Evolutionary conservation across 306 rosid genomes (phyloP).

Genomic region (Hippophae rhamnoides): DNA sequence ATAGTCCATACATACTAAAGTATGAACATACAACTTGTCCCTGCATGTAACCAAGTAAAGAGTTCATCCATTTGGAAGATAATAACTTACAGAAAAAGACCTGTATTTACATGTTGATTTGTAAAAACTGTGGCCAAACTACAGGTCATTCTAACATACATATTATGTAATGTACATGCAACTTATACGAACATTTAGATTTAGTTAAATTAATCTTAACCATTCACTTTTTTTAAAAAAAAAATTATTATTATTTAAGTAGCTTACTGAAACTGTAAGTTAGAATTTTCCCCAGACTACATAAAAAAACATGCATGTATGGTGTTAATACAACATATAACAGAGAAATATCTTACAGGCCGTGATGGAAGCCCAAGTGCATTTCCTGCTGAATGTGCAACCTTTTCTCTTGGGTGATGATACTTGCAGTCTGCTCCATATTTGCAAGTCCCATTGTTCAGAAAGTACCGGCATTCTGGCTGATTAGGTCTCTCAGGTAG

Average conservation of each 20-base stretch:
- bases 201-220: too few species aligned
- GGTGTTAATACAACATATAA: not conserved
- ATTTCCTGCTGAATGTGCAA: slow-evolving; percentile 40
- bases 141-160: too few species aligned
- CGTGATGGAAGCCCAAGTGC: slow-evolving; percentile 72
- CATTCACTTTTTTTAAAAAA: too few species aligned
- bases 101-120: not conserved
- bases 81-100: not conserved
- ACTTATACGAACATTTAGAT: too few species aligned
- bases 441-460: slow-evolving; percentile 82
- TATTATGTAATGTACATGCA: too few species aligned
- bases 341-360: slow-evolving; percentile 57
- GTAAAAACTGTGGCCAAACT: too few species aligned
- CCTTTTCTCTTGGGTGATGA: slow-evolving; percentile 78
- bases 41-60: slow-evolving; percentile 33
- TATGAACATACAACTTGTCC: slow-evolving; percentile 75
- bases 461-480: slow-evolving; percentile 76
- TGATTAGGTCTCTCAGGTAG: slow-evolving; percentile 85
- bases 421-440: slow-evolving; percentile 85
- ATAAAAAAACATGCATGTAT: not conserved
- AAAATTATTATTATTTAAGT: too few species aligned
- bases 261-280: too few species aligned
- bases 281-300: too few species aligned
- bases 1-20: slow-evolving; percentile 63
- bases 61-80: slow-evolving; percentile 9